Evolutionary conservation across 306 rosid genomes (phyloP).

Genomic region (Rosa rugosa): DNA sequence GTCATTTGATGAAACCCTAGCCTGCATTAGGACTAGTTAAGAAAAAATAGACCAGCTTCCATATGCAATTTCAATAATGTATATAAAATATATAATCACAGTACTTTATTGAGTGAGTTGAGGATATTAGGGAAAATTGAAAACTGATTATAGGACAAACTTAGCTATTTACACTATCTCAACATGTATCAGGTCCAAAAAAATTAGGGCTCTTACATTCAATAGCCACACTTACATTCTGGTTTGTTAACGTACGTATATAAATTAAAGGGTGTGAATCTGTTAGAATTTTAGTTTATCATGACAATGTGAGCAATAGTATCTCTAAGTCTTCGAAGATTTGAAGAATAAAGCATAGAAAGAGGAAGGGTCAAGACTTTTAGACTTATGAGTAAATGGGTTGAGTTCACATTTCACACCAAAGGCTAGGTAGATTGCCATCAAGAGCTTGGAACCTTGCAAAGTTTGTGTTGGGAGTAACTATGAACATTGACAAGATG

Average conservation of each 20-base stretch:
- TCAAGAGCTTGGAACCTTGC: too few relatives aligned
- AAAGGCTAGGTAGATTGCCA: too few relatives aligned
- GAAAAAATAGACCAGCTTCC: not conserved
- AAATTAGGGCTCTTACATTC: too few relatives aligned
- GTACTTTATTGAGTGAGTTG: not conserved
- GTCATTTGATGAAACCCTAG: not conserved
- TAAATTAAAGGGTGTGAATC: slow-evolving; percentile 28
- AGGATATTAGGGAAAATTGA: not conserved
- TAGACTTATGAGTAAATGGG: too few relatives aligned
- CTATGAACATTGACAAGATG: too few relatives aligned
- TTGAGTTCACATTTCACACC: too few relatives aligned
- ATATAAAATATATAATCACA: not conserved
- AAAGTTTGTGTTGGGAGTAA: too few relatives aligned
- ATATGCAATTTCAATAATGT: not conserved
- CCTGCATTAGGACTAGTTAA: not conserved
- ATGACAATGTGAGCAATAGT: not conserved
- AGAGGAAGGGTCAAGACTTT: not conserved
- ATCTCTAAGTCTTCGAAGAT: not conserved
- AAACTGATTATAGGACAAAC: not conserved
- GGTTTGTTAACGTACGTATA: not conserved
- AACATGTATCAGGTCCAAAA: not conserved
- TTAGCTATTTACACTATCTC: not conserved
- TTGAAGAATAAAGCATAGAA: not conserved
- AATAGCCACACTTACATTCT: not conserved
- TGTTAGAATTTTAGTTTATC: not conserved